Conservation (phyloP, 164 flowering plant species). For the Akebia trifoliata region DNA sequence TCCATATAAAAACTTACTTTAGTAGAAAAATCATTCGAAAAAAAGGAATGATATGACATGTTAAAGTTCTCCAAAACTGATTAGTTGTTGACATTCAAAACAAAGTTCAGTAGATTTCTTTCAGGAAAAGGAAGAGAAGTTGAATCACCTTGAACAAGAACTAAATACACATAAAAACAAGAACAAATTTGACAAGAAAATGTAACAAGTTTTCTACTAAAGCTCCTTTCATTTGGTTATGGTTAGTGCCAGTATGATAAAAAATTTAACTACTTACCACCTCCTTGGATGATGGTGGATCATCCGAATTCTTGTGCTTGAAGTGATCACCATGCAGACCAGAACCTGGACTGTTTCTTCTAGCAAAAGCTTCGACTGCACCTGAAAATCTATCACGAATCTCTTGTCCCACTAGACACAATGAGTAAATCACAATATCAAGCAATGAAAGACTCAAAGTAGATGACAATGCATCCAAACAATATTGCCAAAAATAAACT, state of each 20-base stretch:
- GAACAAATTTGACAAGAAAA: no score
- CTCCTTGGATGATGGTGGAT: conserved; percentile 20
- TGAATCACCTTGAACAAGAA: neutral
- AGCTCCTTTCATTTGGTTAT: no score
- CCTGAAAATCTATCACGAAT: conserved; percentile 43
- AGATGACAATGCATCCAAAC: neutral
- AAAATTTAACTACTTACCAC: conserved; percentile 13
- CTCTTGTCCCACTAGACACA: conserved; percentile 39
- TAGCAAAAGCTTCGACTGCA: conserved; percentile 46
- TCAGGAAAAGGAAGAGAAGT: neutral
- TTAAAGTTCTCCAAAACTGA: no score
- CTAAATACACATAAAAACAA: no score
- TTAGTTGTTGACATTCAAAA: no score
- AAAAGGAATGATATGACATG: no score
- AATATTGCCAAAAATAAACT: no score
- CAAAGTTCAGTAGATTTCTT: no score
- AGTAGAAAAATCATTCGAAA: no score
- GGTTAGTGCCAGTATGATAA: no score
- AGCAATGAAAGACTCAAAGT: neutral
- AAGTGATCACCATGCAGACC: conserved; percentile 35
- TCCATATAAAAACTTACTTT: no score
- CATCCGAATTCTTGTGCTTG: conserved; percentile 26
- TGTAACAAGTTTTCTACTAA: no score
- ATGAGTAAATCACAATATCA: conserved; percentile 2
- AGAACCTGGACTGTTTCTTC: conserved; percentile 34